Base-by-base conservation (phyloP, 2,329 filamentous ascomycete genomes). In the Sporothrix brasiliensis region DNA sequence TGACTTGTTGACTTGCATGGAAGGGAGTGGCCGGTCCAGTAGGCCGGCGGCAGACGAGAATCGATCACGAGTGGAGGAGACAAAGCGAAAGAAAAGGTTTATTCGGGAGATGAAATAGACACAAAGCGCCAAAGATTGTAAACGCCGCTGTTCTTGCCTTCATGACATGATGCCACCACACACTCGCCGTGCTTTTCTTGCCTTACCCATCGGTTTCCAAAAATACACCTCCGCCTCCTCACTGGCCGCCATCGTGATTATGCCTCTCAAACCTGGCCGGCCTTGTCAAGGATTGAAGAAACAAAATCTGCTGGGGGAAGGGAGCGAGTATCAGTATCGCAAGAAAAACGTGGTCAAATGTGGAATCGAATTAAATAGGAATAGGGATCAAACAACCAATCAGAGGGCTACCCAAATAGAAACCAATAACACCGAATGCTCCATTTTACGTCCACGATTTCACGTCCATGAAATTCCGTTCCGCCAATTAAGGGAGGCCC, bases 31-130 rank as follows among this genome's bases (percentile, higher is more conserved):
- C 63, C 67, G 61, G 47, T 54, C 30, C 6, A 60, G 67, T 60
- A 52, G 71, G 71, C 71, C 71, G 70, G 71, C 71, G 71, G 52
- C 50, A 67, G 47, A 24, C 5, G n/a, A 68, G 50, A 68, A 39
- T 3, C 44, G 27, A n/a, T 41, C 49, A 24, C 19, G 63, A 53
- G 49, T 52, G 63, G 49, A 63, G 39, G 21, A 63, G n/a, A 47
- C 6, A 58, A 63, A 39, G 9, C 14, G 5, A 7, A 14, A 47
- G 27, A 19, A 44, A 27, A 44, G 34, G 27, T 63, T 24, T 44
- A 44, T 47, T 1, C 16, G 13, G 47, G 3, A n/a, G 21, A 2
- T 27, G 14, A 44, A 44, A 44, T 44, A 44, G 19, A 61, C 39
- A 39, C 39, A 47, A 16, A 3, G 58, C 39, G 56, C 56, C 56